Percentiles rank a stretch among this genome's conserved stretches.
Conservation (phyloP, 2,329 filamentous ascomycete species). For the Mariannaea elegans region DNA sequence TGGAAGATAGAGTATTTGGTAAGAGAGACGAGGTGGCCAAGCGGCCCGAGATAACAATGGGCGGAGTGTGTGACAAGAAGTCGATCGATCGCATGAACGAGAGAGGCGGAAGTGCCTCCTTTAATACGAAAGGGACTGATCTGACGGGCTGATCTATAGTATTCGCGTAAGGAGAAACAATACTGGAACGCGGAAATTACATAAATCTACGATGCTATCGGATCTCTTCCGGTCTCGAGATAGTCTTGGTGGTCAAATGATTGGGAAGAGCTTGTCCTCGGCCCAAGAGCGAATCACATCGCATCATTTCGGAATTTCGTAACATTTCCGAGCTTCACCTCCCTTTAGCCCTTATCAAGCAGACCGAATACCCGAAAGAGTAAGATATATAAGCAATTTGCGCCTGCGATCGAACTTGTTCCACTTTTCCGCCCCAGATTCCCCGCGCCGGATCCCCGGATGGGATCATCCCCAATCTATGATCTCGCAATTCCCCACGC, state of each 20-base stretch:
- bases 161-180: too few species aligned
- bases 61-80: too few species aligned
- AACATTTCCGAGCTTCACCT: not conserved
- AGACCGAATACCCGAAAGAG: not conserved
- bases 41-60: too few species aligned
- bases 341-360: not conserved
- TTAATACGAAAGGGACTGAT: too few species aligned
- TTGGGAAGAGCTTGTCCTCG: not conserved
- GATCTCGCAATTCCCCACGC: not conserved
- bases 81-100: too few species aligned
- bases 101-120: too few species aligned
- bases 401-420: not conserved
- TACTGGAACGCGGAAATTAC: too few species aligned
- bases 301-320: not conserved
- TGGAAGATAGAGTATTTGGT: too few species aligned
- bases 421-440: constrained; percentile 13
- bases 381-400: not conserved
- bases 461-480: not conserved
- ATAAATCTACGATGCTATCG: too few species aligned
- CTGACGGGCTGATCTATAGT: too few species aligned
- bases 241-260: not conserved
- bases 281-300: not conserved
- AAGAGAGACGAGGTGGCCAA: too few species aligned
- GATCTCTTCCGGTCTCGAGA: not conserved
- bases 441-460: not conserved